phyloP scores from a whole-genome alignment of 2,329 filamentous ascomycete species.

The Blastomyces gilchristii region DNA sequence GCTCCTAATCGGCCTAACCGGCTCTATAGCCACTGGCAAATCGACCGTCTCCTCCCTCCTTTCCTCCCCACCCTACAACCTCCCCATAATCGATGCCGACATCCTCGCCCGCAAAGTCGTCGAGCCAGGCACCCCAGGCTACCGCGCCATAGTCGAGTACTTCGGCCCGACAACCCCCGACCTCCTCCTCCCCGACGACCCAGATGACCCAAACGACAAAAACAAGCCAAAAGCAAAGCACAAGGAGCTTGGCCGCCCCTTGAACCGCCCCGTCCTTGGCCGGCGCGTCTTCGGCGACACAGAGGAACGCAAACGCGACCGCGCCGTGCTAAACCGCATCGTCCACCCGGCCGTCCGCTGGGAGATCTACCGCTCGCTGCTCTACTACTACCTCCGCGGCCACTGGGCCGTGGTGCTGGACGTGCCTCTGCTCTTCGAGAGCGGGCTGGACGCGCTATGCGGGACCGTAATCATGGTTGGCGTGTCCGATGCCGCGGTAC shows the following conservation, averaged over 20 bases:
- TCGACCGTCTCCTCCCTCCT: constrained; percentile 86
- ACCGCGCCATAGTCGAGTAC: constrained; percentile 68
- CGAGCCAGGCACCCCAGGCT: constrained; percentile 78
- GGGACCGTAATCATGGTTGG: constrained; percentile 80
- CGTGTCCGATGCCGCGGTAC: constrained; percentile 65
- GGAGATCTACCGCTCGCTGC: constrained; percentile 67
- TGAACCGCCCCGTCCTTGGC: constrained; percentile 81
- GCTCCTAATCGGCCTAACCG: constrained; percentile 91
- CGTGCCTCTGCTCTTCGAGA: constrained; percentile 85
- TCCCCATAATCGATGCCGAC: constrained; percentile 92
- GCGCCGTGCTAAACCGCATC: constrained; percentile 73
- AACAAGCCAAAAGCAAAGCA: constrained; percentile 22
- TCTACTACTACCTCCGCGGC: constrained; percentile 63
- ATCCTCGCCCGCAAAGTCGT: constrained; percentile 86
- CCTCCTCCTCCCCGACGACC: constrained; percentile 54
- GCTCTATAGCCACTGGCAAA: constrained; percentile 96
- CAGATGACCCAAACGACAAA: neutral
- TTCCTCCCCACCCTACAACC: constrained; percentile 64
- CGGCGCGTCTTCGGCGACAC: constrained; percentile 74
- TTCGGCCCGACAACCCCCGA: constrained; percentile 79
- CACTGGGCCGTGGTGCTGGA: constrained; percentile 87
- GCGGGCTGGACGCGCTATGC: constrained; percentile 72
- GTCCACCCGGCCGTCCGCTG: constrained; percentile 81
- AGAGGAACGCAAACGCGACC: constrained; percentile 58
- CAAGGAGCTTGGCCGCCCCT: constrained; percentile 41